A percentile compares a stretch with the other conserved stretches of the same genome.
Evolutionary conservation across 305 asterid species (phyloP).

Genomic region (Rubia peregrina): DNA sequence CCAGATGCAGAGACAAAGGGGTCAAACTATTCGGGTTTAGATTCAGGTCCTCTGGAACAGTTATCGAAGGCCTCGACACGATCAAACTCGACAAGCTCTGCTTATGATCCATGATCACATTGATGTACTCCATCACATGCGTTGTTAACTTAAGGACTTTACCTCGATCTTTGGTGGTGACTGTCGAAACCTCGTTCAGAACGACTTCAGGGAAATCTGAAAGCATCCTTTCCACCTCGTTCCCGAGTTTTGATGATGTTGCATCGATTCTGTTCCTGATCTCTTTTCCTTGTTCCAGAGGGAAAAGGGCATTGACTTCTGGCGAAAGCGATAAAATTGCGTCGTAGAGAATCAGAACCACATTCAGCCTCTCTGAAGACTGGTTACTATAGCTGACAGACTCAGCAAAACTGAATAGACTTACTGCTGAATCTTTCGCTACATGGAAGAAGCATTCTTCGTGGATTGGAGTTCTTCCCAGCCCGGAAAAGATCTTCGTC

Average conservation of each 20-base stretch:
- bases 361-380: slow-evolving; percentile 31
- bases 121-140: slow-evolving; percentile 28
- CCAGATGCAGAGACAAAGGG: slow-evolving; percentile 36
- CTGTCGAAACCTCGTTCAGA: slow-evolving; percentile 16
- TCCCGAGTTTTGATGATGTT: slow-evolving; percentile 23
- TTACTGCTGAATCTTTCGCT: slow-evolving; percentile 32
- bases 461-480: slow-evolving; percentile 10
- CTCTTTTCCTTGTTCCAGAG: slow-evolving; percentile 22
- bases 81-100: slow-evolving; percentile 23
- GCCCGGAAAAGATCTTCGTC: slow-evolving; percentile 28
- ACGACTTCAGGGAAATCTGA: slow-evolving; percentile 28
- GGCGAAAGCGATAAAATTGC: slow-evolving; percentile 27
- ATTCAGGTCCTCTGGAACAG: slow-evolving; percentile 19
- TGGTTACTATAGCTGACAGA: slow-evolving; percentile 30
- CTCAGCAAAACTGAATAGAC: slow-evolving; percentile 38
- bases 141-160: slow-evolving; percentile 26
- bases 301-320: slow-evolving; percentile 26
- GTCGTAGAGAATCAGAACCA: slow-evolving; percentile 30
- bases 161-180: slow-evolving; percentile 24
- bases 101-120: slow-evolving; percentile 25
- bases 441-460: slow-evolving; percentile 42
- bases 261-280: slow-evolving; percentile 14
- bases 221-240: slow-evolving; percentile 37
- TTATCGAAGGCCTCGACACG: slow-evolving; percentile 28
- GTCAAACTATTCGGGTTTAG: slow-evolving; percentile 12